Base-by-base conservation (phyloP, 1,284 basidiomycete genomes). In the Taiwanofungus camphoratus region DNA sequence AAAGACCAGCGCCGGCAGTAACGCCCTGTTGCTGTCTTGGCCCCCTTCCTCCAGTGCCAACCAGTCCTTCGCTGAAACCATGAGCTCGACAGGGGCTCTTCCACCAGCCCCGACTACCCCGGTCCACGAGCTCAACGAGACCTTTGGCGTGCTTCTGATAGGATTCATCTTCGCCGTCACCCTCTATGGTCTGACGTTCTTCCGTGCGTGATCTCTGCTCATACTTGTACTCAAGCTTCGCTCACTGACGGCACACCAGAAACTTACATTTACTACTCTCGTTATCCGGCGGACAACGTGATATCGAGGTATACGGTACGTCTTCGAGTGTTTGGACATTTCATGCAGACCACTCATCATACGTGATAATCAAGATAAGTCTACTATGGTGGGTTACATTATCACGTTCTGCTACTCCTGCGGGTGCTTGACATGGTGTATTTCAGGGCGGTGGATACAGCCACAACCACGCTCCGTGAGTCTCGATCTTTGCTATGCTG, bases 121-220 rank as follows among this genome's bases (percentile, higher is more conserved):
- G 20, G 33, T 45, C 2, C 18, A 44, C 5, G 54, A 57, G 38
- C 52, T 57, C 24, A 51, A 53, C 24, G 32, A 57, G 42, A 70
- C 67, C 7, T 55, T 70, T 32, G 56, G 61, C 27, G 57, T 63
- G 12, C 51, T 70, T 19, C 63, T 69, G 42, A 35, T 64, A 21
- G 67, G 66, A 13, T 70, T 68, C 46, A 60, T 68, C 27, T 53
- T 58, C 18, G 52, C 66, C 4, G 64, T 59, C 8, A 55, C 63
- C 3, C 55, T 69, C 22, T 70, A 70, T 39, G 68, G 67, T 9
- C 56, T 69, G 39, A 68, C 67, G 12, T 69, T 70, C 54, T 69
- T 69, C 55, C 69, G 69, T 68, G 43, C 16, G 68, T 60, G 15
- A 20, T 23, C 4, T n/a, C 20, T 11, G 2, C 6, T 29, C 13